Evolutionary conservation across 176 grass and related monocot species (phyloP), one percentile per base, ranked within the genome.

Genomic region (Musa schizocarpa): DNA sequence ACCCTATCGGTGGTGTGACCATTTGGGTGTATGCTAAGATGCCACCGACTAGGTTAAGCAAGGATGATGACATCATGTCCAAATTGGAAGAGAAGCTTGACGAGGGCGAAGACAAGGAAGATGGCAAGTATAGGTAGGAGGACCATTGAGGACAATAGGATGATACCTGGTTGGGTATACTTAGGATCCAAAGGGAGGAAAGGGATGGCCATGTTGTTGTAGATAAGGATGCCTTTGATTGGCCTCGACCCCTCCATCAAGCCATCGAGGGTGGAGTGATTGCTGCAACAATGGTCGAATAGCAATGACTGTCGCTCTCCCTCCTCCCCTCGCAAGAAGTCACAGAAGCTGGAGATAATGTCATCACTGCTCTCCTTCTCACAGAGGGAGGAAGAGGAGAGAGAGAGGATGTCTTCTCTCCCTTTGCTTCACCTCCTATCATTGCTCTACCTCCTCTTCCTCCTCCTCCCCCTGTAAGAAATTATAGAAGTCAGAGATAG

Each of bases 191-290:
- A 62, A 4, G 81, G 83, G 51, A 92, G 78, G 85, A 90, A 90
- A 19, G 93, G 87, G 64, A 92, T 76, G 19, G 81, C 57, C 26
- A 13, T 70, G 50, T 10, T 83, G 81, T 87, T 91, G 82, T 99
- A 94, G 81, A 94, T 84, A 63, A 90, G 95, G 80, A 99, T 89
- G 26, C 90, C 95, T 56, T 88, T 87, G 76, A 94, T 99, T 57
- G 90, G 88, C 20, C 43, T 50, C 43, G 58, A 27, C 3, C 43
- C 57, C 7, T 62, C 68, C 4, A 24, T 8, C 9, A 50, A 20
- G 22, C 26, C 26, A 11, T 24, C 10, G 51, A 52, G 8, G 11
- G 17, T 77, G 77, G 13, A 74, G 52, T 4, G 61, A 8, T n/a
- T 0, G 17, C 14, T 11, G 53, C 20, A 43, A 5, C 20, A 16